Conservation (phyloP, 352 stramenopile species). For the Phytopythium aichiense region DNA sequence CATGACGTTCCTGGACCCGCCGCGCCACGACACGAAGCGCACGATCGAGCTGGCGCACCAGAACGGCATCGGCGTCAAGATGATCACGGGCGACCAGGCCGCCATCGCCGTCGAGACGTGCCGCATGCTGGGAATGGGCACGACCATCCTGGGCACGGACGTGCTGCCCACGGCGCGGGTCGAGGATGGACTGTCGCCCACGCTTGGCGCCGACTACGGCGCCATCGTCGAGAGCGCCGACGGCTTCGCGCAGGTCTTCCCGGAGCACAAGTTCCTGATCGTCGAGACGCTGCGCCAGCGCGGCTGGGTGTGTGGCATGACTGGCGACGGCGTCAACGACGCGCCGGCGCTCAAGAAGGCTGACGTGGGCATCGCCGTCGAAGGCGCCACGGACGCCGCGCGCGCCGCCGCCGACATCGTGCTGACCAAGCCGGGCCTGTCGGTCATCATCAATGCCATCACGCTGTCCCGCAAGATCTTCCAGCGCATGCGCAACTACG, state of each 20-base stretch:
- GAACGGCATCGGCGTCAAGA: conserved; percentile 94
- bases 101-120: conserved; percentile 93
- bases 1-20: conserved; percentile 95
- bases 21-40: conserved; percentile 91
- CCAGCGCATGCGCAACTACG: conserved; percentile 92
- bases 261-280: conserved; percentile 91
- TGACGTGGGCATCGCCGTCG: conserved; percentile 72
- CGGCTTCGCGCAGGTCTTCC: conserved; percentile 93
- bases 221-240: conserved; percentile 90
- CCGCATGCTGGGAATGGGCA: conserved; percentile 89
- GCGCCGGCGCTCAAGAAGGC: conserved; percentile 65
- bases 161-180: conserved; percentile 50
- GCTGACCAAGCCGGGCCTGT: conserved; percentile 91
- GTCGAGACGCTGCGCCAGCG: conserved; percentile 83
- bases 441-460: conserved; percentile 90
- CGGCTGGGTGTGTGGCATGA: conserved; percentile 73
- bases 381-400: conserved; percentile 85
- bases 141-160: conserved; percentile 81
- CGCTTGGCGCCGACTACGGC: conserved; percentile 56
- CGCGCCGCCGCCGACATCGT: conserved; percentile 92
- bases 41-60: conserved; percentile 91
- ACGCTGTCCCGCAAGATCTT: conserved; percentile 92
- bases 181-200: conserved; percentile 56
- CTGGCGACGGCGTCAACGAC: conserved; percentile 72
- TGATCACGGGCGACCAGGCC: conserved; percentile 95